Base-by-base conservation (phyloP, 2,329 filamentous ascomycete species). In the Colletotrichum navitas region DNA sequence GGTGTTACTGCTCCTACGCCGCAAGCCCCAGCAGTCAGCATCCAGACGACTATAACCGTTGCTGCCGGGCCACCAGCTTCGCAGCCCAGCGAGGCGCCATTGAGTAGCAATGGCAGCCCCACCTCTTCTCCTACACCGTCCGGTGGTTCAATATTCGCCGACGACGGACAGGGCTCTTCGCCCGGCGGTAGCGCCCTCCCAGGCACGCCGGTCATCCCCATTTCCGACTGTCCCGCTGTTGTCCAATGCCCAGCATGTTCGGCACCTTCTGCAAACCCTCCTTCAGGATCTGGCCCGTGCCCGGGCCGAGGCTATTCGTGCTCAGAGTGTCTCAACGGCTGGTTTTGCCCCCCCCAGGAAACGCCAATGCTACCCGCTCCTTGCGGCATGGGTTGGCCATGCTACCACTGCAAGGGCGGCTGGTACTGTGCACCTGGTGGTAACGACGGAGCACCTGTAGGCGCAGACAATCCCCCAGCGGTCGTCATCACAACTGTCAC, bases 261-360 rank as follows among this genome's bases (percentile, higher is more conserved):
- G 3, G 63, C 58, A 12, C 72, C 70, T 34, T 52, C 63, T 1
- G 59, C 60, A 6, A 61, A 59, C 2, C 52, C 62, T 18, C 66
- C 64, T 26, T 54, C 66, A 36, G 55, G 56, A 4, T 59, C 62
- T 24, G 32, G 58, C 6, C 72, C 77, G 8, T 79, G 77, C 36
- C 75, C 77, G 1, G 77, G 75, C 7, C 72, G 68, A 59, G 78
- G 79, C 0, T 79, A 77, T 47, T 72, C 68, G 6, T 80, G 79
- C 62, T 62, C 72, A 3, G 78, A 80, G 24, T 80, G 79, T 47
- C 74, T 77, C 7, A 72, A 79, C 52, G 78, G 78, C 7, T 78
- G 78, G 78, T 79, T 80, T 54, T 80, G 77, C 60, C 78, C 79
- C 51, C 77, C 78, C 7, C 71, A 75, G 52, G 76, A 80, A 66